phyloP scores from a whole-genome alignment of 495 filamentous ascomycete species.

The Mycothermus thermophilus region DNA sequence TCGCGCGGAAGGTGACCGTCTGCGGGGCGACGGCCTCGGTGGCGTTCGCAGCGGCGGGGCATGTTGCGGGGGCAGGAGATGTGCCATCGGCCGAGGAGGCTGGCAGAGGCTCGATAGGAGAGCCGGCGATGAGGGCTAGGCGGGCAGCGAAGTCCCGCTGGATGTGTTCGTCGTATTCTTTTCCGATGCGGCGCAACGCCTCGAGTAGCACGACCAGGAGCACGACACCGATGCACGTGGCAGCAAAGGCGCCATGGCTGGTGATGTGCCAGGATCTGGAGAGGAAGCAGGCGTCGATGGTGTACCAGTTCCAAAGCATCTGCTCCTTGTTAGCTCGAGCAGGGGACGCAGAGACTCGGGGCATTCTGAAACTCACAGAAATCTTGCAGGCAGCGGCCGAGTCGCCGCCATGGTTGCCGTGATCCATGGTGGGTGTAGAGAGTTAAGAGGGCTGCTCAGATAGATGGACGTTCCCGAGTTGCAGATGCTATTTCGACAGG shows the following conservation, averaged over 20 bases:
- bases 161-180: constrained; percentile 40
- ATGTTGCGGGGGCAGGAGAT: not conserved
- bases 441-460: not conserved
- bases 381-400: constrained; percentile 12
- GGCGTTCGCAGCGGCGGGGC: not conserved
- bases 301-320: constrained; percentile 51
- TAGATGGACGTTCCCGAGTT: too few species aligned
- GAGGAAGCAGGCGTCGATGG: constrained; percentile 39
- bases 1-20: constrained; percentile 30
- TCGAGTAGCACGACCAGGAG: constrained; percentile 41
- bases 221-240: constrained; percentile 44
- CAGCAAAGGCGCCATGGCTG: constrained; percentile 36
- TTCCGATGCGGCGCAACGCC: constrained; percentile 34
- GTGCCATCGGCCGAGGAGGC: not conserved
- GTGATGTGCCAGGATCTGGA: constrained; percentile 34
- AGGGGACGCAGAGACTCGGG: not conserved
- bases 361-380: constrained; percentile 3
- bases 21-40: not conserved
- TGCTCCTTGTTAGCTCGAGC: constrained; percentile 8
- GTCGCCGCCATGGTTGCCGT: constrained; percentile 4
- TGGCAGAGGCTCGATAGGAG: not conserved
- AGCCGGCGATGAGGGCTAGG: constrained; percentile 7
- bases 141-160: constrained; percentile 24
- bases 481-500: not conserved
- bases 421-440: constrained; percentile 4